Percentiles rank a stretch among this genome's conserved stretches.
Conservation (phyloP, 805 yeast genomes). For the Myxozyma melibiosi region DNA sequence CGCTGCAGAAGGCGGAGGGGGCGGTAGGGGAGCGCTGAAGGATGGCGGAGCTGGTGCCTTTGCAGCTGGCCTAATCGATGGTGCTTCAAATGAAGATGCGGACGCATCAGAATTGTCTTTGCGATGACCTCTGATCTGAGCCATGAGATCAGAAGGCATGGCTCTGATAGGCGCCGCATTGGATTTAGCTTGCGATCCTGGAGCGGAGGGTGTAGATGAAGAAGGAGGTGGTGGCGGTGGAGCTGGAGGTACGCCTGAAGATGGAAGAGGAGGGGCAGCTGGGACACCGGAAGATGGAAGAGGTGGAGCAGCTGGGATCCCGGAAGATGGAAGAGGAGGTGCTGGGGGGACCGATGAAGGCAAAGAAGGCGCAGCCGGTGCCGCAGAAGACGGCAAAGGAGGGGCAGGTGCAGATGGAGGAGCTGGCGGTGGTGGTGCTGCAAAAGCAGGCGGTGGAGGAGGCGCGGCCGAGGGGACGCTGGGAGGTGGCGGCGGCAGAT, state of each 20-base stretch:
- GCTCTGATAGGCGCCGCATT: background rate
- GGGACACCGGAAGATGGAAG: constrained; percentile 23
- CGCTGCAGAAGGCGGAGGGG: background rate
- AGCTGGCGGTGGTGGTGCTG: constrained; percentile 17
- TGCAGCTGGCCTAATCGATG: background rate
- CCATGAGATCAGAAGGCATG: constrained; percentile 11
- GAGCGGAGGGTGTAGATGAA: background rate
- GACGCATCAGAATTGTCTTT: background rate
- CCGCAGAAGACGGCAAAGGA: constrained; percentile 13
- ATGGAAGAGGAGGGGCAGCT: constrained; percentile 27
- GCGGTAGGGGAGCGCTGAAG: background rate
- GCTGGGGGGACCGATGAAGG: constrained; percentile 32
- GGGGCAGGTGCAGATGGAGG: constrained; percentile 39
- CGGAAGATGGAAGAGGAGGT: constrained; percentile 38
- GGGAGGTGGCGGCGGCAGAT: constrained; percentile 5
- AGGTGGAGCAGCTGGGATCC: constrained; percentile 41
- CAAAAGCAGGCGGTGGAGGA: constrained; percentile 15
- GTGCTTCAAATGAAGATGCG: background rate
- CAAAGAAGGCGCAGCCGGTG: constrained; percentile 30
- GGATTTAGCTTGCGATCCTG: background rate
- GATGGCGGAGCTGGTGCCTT: constrained; percentile 3
- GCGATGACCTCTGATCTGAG: constrained; percentile 9
- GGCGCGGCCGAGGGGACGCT: constrained; percentile 9
- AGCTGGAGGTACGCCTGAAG: constrained; percentile 17
- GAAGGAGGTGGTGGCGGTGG: constrained; percentile 6